Conservation (phyloP, 371 early-diverging fungal genomes). For the Basidiobolus meristosporus region DNA sequence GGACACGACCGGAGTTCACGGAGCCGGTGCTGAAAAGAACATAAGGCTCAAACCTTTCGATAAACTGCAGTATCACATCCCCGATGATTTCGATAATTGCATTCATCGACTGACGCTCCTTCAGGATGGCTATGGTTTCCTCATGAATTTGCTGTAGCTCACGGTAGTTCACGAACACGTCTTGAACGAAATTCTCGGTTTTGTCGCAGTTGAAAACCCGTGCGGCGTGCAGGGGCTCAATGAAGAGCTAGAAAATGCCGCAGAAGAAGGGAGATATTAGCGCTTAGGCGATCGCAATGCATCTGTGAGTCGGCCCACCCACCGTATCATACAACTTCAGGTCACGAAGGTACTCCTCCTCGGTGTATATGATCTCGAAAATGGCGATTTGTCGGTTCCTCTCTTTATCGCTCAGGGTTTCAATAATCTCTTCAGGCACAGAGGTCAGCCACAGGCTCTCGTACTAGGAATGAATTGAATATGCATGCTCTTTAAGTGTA, state of each 20-base stretch:
- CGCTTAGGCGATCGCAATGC: too few relatives aligned
- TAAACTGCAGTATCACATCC: slow-evolving; percentile 59
- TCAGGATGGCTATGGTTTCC: slow-evolving; percentile 34
- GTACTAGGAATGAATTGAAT: too few relatives aligned
- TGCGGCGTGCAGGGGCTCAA: slow-evolving; percentile 40
- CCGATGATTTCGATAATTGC: slow-evolving; percentile 62
- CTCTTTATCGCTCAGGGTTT: slow-evolving; percentile 50
- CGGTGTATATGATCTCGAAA: slow-evolving; percentile 76
- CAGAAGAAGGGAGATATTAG: not conserved
- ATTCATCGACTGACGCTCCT: slow-evolving; percentile 44
- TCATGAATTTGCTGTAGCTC: slow-evolving; percentile 50
- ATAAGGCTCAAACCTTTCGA: slow-evolving; percentile 54
- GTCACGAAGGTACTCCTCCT: slow-evolving; percentile 77
- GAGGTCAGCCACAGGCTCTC: slow-evolving; percentile 32
- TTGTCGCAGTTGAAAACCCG: slow-evolving; percentile 37
- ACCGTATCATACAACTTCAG: slow-evolving; percentile 48
- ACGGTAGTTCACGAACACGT: slow-evolving; percentile 64
- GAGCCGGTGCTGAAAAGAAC: slow-evolving; percentile 10
- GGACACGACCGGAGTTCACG: too few relatives aligned
- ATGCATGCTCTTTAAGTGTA: too few relatives aligned
- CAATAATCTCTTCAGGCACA: slow-evolving; percentile 45
- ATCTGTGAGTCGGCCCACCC: slow-evolving; percentile 6
- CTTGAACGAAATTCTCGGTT: slow-evolving; percentile 37
- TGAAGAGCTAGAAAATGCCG: slow-evolving; percentile 27
- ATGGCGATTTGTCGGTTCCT: slow-evolving; percentile 80